Evolutionary conservation across 345 rosid genomes (phyloP).

Genomic region (Anastatica hierochuntica): DNA sequence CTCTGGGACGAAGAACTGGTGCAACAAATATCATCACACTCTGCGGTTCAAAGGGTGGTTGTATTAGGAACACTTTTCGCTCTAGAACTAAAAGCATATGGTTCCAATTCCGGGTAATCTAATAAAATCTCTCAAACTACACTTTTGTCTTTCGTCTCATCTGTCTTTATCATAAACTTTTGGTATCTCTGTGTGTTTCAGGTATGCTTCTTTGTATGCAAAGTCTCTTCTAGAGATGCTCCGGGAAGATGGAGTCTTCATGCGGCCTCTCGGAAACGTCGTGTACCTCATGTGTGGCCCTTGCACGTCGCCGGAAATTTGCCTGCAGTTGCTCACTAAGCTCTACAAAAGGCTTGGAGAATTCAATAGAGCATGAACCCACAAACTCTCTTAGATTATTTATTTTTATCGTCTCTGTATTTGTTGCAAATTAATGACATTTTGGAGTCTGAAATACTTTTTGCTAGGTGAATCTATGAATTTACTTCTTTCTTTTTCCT

Average conservation of each 20-base stretch:
- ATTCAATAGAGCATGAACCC: conserved; percentile 17
- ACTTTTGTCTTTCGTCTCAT: not conserved
- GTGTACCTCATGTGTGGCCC: conserved; percentile 89
- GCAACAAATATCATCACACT: conserved; percentile 54
- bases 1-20: conserved; percentile 66
- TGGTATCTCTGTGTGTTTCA: conserved; percentile 7
- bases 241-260: conserved; percentile 63
- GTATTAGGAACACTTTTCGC: conserved; percentile 70
- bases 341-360: conserved; percentile 49
- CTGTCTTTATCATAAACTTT: not conserved
- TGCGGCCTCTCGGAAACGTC: conserved; percentile 81
- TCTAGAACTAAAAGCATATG: conserved; percentile 62
- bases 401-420: not conserved
- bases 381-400: not conserved
- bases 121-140: not conserved
- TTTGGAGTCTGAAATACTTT: not conserved
- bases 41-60: conserved; percentile 66
- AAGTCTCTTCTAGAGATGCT: conserved; percentile 58
- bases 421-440: no score
- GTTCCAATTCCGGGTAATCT: conserved; percentile 58
- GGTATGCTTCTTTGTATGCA: conserved; percentile 66
- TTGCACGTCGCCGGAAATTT: conserved; percentile 56
- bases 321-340: conserved; percentile 48
- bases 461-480: not conserved
- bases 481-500: not conserved